These are phyloP conservation scores for Chlamydomonas asymmetrica DNA, from an alignment of 139 green algal genomes.

Conservation along the genomic window DNA sequence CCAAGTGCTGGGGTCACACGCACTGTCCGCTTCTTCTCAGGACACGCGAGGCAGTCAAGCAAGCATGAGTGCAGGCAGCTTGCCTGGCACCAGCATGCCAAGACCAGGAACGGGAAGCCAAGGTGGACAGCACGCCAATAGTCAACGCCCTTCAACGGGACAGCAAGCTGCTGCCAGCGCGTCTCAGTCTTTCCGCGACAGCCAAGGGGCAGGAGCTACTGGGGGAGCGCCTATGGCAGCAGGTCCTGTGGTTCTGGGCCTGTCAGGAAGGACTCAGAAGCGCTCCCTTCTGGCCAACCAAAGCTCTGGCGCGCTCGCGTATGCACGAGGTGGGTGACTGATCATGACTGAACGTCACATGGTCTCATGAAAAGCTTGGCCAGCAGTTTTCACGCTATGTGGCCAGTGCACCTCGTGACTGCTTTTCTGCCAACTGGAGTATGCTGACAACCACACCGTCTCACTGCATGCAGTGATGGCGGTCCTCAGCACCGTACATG, in stretches of 20 bases:
- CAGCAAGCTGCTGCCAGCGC: no score
- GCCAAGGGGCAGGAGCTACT: no score
- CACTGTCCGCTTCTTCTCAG: no score
- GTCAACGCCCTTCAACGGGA: no score
- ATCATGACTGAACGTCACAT: neutral
- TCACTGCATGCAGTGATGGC: constrained; percentile 46
- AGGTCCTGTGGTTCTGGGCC: no score
- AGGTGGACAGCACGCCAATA: no score
- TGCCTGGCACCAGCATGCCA: no score
- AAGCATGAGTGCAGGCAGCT: no score
- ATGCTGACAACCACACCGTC: neutral
- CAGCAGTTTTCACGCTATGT: neutral
- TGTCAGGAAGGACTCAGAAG: neutral
- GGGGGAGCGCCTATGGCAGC: no score
- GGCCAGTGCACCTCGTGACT: neutral
- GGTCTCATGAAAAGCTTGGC: neutral
- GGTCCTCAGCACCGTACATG: constrained; percentile 59
- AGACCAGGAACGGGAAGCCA: neutral
- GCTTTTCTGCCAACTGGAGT: neutral
- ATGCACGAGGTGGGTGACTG: constrained; percentile 5
- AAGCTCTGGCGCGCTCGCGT: neutral
- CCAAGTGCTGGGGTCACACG: no score
- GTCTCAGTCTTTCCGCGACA: no score
- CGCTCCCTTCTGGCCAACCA: constrained; percentile 8
- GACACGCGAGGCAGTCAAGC: no score